Evolutionary conservation across 2,329 filamentous ascomycete genomes (phyloP), one percentile per base, ranked within the genome.

Genomic region (Penicillium sp.): DNA sequence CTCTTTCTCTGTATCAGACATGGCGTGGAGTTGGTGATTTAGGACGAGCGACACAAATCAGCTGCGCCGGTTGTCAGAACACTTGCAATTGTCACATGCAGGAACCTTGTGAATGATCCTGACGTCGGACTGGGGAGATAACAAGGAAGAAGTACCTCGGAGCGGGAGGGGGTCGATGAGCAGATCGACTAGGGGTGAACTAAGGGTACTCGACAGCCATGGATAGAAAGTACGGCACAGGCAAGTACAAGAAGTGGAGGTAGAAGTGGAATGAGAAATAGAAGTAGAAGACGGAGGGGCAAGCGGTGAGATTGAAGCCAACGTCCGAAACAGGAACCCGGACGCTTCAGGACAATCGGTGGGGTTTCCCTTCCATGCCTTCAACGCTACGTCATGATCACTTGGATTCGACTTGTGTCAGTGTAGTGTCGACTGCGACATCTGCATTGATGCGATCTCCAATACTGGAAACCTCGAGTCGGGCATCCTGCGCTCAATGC

Each of bases 291-390:
- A 44, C 57, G 56, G 61, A 59, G 57, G 58, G 58, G 60, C 57
- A 64, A 63, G 56, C 63, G 63, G 58, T 60, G 62, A 62, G 39
- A 52, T 53, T 54, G 40, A 54, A 50, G 46, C 50, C 57, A 50
- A 50, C 38, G 41, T 53, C 58, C 54, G 51, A 58, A 62, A 54
- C 55, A 62, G 57, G 55, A 53, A 51, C 46, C 11, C 38, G 40
- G 27, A 46, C 43, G 27, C 20, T 38, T 45, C 40, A 47, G 44
- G 46, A 48, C 38, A 46, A 53, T 44, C 54, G 45, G 50, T 51
- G 46, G 44, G 38, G 46, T 47, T 47, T 47, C 30, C 35, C 11
- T 30, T 30, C 28, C 44, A 54, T 57, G 50, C 36, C 45, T 56
- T 61, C 58, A 60, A 46, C 44, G 13, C 57, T 60, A 62, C 60